Percentiles rank a stretch among this genome's conserved stretches.
Conservation (phyloP, 1,139 yeast genomes). For the Pneumocystis sp. region DNA sequence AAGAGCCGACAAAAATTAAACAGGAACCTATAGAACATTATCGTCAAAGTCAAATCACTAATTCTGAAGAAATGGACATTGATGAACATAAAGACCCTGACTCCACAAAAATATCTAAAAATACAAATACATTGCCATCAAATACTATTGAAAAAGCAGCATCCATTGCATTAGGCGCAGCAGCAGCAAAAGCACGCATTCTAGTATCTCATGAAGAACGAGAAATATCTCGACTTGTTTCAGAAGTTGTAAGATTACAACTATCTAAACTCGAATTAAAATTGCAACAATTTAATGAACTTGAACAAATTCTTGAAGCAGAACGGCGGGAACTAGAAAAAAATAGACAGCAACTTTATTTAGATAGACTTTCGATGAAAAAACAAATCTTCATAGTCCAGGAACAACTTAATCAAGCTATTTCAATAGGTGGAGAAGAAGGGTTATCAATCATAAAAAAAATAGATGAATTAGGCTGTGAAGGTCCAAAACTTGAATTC, state of each 20-base stretch:
- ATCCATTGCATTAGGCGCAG: constrained; percentile 25
- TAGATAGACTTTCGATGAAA: constrained; percentile 63
- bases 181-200: constrained; percentile 72
- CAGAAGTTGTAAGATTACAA: constrained; percentile 61
- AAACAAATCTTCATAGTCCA: constrained; percentile 43
- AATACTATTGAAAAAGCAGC: constrained; percentile 18
- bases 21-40: constrained; percentile 5
- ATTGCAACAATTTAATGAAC: constrained; percentile 47
- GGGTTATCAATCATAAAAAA: not conserved
- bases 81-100: constrained; percentile 9
- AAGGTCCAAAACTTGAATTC: not conserved
- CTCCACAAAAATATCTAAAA: constrained; percentile 5
- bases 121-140: constrained; percentile 8
- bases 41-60: constrained; percentile 8
- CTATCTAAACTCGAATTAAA: constrained; percentile 64
- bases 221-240: constrained; percentile 34
- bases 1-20: constrained; percentile 8
- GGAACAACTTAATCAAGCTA: constrained; percentile 32
- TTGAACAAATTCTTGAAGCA: constrained; percentile 65
- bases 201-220: constrained; percentile 74
- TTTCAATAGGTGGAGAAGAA: constrained; percentile 1
- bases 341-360: constrained; percentile 67
- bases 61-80: constrained; percentile 9
- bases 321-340: constrained; percentile 61
- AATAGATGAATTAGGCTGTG: not conserved